phyloP scores from a whole-genome alignment of 2,329 filamentous ascomycete genomes.

The Rachicladosporium sp. region DNA sequence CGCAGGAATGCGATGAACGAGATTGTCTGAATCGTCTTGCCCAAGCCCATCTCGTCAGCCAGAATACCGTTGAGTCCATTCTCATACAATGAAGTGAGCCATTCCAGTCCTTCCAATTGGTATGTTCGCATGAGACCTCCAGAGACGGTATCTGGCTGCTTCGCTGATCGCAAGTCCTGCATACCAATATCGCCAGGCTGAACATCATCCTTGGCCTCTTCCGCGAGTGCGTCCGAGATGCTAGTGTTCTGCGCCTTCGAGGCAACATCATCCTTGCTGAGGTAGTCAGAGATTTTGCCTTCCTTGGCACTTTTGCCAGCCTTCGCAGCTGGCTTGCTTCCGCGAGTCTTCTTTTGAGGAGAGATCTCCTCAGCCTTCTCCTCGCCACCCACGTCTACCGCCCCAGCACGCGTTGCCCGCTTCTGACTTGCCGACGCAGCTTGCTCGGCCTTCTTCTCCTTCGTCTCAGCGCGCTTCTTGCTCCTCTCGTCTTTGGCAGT shows the following conservation, averaged over 20 bases:
- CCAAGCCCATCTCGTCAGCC: constrained; percentile 88
- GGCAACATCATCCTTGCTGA: constrained; percentile 47
- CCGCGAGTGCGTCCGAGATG: constrained; percentile 45
- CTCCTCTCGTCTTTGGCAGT: constrained; percentile 34
- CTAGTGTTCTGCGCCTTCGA: constrained; percentile 40
- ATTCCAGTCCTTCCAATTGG: constrained; percentile 85
- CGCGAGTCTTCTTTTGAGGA: constrained; percentile 2
- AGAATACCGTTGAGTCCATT: constrained; percentile 86
- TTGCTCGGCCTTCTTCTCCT: constrained; percentile 36
- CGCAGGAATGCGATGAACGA: constrained; percentile 75
- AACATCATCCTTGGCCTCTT: constrained; percentile 46
- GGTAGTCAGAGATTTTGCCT: constrained; percentile 45
- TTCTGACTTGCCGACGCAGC: constrained; percentile 34
- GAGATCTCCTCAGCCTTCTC: constrained; percentile 10
- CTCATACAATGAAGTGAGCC: constrained; percentile 74
- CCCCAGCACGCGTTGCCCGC: constrained; percentile 30
- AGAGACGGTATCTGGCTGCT: constrained; percentile 73
- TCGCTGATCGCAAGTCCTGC: constrained; percentile 63
- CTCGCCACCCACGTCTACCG: constrained; percentile 12
- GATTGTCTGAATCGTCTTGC: constrained; percentile 87
- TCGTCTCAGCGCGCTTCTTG: constrained; percentile 31
- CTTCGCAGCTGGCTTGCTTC: constrained; percentile 20
- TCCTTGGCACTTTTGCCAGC: constrained; percentile 16
- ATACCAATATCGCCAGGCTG: constrained; percentile 50
- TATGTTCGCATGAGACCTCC: constrained; percentile 90